Evolutionary conservation across 176 grass and related monocot genomes (phyloP), one percentile per base, ranked within the genome.

Genomic region (Aegilops umbellulata): DNA sequence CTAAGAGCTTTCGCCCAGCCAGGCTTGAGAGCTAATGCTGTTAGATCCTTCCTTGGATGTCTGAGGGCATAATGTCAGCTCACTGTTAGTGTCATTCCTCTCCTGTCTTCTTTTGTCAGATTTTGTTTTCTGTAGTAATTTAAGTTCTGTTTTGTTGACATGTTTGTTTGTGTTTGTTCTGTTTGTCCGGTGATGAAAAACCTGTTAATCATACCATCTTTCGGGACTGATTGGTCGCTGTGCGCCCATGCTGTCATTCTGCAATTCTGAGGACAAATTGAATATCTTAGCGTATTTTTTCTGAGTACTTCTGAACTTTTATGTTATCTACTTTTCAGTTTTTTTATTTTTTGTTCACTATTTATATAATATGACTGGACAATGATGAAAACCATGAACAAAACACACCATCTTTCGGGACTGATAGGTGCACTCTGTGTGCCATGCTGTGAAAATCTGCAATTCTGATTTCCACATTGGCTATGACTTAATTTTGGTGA

Each of bases 21-120:
- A 74, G 83, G 90, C 90, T 89, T 84, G 83, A 92, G 87, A 89
- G 83, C 75, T 86, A 2, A 16, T 92, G 87, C 87, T 89, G 87
- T 23, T 51, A 61, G 36, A 30, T 89, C 87, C 90, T 86, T 92
- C 83, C 87, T 89, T 84, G 75, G 87, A 80, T 89, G 86, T 88
- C 86, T 83, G 83, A 3, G 30, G 64, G 16, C 16, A 20, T 68
- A 31, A 31, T 67, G 16, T 66, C n/a, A 6, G 3, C 11, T 26
- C 23, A 63, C 24, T 63, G 10, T 26, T 63, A 7, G 5, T 19
- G 27, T 5, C 25, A 1, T 29, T 0, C 23, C 23, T 61, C 22
- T 3, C 10, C 1, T 25, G n/a, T 24, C 44, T 62, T 24, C 4
- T 62, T 12, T 25, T 62, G 60, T 14, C 0, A 16, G 65, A 67